Evolutionary conservation across 1,139 yeast genomes (phyloP), one percentile per base, ranked within the genome.

Genomic region (Taphrina deformans): DNA sequence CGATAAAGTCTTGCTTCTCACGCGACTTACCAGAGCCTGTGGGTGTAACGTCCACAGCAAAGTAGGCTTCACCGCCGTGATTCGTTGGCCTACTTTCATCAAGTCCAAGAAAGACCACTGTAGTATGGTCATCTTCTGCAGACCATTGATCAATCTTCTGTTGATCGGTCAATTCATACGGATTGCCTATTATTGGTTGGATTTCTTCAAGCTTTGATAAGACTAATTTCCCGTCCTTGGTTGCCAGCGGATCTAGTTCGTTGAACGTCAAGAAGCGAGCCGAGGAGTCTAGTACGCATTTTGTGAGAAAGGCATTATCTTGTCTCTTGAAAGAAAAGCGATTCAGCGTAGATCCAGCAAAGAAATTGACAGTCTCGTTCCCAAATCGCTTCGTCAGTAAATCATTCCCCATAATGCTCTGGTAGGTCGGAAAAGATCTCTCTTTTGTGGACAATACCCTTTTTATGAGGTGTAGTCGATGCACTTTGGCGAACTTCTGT

Each of bases 261-360:
- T 75, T 71, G 48, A 82, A 83, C 56, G 88, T 83, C 6, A 89
- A 73, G 68, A 89, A 85, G 65, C 84, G 78, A 1, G 93, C 79
- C 4, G 80, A 75, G 1, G 82, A 78, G 70, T 83, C 85, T 14
- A 71, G 74, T 50, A 86, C 73, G 0, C 91, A 85, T 40, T 75
- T 72, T 55, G 78, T 71, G 26, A 91, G 80, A 72, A 89, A 91
- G 35, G 79, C 82, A 26, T 76, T 66, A 72, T 90, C 88, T 35
- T 84, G 86, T 65, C 97, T 79, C 55, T 91, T 78, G 72, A 90
- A 92, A 12, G 95, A 85, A 9, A 91, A 86, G 69, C 97, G 78
- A 76, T 92, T 91, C 64, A 92, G 78, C 5, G 83, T 84, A 68
- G 83, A 86, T 23, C 81, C 80, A 14, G 88, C 85, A 70, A 79